Percentiles rank a stretch among this genome's conserved stretches.
Conservation (phyloP, 1,139 yeast genomes). For the Pichia inconspicua region DNA sequence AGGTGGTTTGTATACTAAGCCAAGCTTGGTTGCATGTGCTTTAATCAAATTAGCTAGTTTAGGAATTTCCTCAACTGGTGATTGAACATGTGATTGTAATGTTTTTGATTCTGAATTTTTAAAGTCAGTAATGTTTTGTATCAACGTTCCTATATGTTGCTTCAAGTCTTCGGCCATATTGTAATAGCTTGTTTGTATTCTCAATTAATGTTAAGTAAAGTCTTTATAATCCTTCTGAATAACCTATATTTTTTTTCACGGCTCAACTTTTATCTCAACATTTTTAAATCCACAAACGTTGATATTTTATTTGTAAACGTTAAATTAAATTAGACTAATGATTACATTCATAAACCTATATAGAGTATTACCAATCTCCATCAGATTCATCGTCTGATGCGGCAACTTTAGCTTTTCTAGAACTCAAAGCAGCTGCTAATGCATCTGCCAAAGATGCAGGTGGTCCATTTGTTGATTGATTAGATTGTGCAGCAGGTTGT, state of each 20-base stretch:
- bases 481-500: conserved; percentile 24
- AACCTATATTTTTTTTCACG: neutral
- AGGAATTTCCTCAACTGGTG: conserved; percentile 48
- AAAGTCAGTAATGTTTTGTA: neutral
- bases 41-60: conserved; percentile 55
- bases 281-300: too few species aligned
- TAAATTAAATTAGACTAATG: too few species aligned
- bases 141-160: neutral
- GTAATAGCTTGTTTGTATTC: neutral
- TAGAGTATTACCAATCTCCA: conserved; percentile 36
- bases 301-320: too few species aligned
- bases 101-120: neutral
- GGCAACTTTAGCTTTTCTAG: conserved; percentile 76
- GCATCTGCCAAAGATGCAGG: conserved; percentile 43
- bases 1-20: conserved; percentile 65
- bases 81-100: conserved; percentile 24
- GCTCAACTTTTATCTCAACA: neutral
- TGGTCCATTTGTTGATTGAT: conserved; percentile 32
- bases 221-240: neutral
- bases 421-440: conserved; percentile 73
- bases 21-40: conserved; percentile 75
- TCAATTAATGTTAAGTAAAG: neutral
- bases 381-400: conserved; percentile 84
- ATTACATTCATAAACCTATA: too few species aligned
- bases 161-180: conserved; percentile 74